Percentiles rank a stretch among this genome's conserved stretches.
These are phyloP conservation scores for Isabelozyma rhagii DNA, from an alignment of 805 yeast genomes.

Conservation along the genomic window DNA sequence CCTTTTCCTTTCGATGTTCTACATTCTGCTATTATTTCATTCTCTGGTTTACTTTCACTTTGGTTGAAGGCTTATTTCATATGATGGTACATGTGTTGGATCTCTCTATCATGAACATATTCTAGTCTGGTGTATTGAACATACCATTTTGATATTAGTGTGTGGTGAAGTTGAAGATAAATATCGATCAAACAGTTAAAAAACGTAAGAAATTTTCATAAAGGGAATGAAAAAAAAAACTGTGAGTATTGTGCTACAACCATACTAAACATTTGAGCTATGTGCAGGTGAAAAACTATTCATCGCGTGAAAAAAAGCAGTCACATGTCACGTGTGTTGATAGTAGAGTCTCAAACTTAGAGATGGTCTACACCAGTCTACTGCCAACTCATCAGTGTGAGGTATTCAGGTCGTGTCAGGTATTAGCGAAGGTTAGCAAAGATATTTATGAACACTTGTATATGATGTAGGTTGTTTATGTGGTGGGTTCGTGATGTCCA, in stretches of 20 bases:
- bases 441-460: too few relatives aligned
- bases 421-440: too few relatives aligned
- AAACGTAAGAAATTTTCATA: background rate
- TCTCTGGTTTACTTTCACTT: background rate
- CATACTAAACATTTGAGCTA: background rate
- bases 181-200: slow-evolving; percentile 1
- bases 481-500: too few relatives aligned
- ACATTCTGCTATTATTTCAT: background rate
- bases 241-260: background rate
- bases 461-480: too few relatives aligned
- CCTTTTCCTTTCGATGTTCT: background rate
- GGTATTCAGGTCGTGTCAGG: too few relatives aligned
- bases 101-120: background rate
- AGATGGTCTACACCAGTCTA: too few relatives aligned
- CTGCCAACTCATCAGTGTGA: too few relatives aligned
- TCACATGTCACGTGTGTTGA: slow-evolving; percentile 4
- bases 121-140: background rate
- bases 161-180: background rate
- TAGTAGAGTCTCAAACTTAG: too few relatives aligned
- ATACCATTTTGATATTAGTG: background rate
- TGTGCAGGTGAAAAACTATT: background rate
- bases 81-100: too few relatives aligned
- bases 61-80: too few relatives aligned
- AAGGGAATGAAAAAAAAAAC: background rate
- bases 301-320: slow-evolving; percentile 1